A percentile compares a stretch with the other conserved stretches of the same genome.
These are phyloP conservation scores for Lathyrus sativus DNA, from an alignment of 306 rosid genomes.

Conservation along the genomic window DNA sequence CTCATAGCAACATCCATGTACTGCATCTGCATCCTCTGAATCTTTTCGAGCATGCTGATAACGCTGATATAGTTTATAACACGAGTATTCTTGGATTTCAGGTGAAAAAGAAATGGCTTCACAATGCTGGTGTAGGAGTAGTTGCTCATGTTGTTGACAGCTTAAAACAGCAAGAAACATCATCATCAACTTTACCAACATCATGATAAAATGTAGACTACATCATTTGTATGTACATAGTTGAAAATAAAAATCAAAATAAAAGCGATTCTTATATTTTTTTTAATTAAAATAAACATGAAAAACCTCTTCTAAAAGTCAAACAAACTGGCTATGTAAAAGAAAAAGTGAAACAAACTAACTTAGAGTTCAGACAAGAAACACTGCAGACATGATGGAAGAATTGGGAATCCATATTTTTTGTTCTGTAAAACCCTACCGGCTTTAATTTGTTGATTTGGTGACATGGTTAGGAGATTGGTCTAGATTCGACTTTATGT, in stretches of 20 bases:
- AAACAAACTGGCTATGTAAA: neutral
- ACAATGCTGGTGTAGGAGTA: constrained; percentile 87
- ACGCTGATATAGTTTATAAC: constrained; percentile 27
- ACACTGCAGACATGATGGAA: too few relatives aligned
- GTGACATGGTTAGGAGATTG: too few relatives aligned
- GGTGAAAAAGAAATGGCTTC: constrained; percentile 95
- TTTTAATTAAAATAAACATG: neutral
- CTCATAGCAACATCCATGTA: constrained; percentile 94
- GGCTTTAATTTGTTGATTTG: too few relatives aligned
- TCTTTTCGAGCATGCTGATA: constrained; percentile 13
- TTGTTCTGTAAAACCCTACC: too few relatives aligned
- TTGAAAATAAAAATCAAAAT: neutral
- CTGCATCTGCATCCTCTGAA: constrained; percentile 5
- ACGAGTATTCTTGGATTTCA: constrained; percentile 43
- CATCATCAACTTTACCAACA: constrained; percentile 47
- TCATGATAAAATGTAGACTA: constrained; percentile 6
- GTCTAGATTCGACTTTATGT: too few relatives aligned
- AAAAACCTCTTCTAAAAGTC: neutral
- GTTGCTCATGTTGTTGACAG: constrained; percentile 89
- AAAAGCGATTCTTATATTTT: neutral
- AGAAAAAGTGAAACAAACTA: neutral
- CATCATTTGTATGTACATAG: constrained; percentile 3
- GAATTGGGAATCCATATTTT: too few relatives aligned
- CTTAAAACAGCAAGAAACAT: constrained; percentile 71
- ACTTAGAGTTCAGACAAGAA: too few relatives aligned